These are phyloP conservation scores for Parietaria judaica DNA, from an alignment of 306 rosid species.

Conservation along the genomic window DNA sequence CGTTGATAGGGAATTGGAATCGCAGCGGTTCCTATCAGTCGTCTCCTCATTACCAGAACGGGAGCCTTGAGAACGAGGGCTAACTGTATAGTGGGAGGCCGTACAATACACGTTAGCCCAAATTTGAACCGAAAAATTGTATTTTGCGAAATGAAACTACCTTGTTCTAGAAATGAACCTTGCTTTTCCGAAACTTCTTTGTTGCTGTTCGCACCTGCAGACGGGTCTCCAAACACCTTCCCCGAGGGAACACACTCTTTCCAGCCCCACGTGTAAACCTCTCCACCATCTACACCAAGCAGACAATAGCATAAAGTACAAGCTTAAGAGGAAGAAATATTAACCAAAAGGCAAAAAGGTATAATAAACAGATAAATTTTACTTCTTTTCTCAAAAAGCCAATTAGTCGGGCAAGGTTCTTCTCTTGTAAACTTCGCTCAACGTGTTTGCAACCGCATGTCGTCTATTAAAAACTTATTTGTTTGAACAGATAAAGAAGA, in stretches of 20 bases:
- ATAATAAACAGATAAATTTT: not conserved
- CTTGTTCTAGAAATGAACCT: conserved; percentile 54
- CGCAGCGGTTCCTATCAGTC: conserved; percentile 26
- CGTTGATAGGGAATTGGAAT: conserved; percentile 53
- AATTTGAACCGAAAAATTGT: conserved; percentile 14
- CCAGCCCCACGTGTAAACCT: conserved; percentile 98
- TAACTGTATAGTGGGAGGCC: conserved; percentile 43
- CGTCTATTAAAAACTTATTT: conserved; percentile 5
- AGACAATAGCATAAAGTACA: conserved; percentile 2
- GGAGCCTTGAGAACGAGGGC: conserved; percentile 57
- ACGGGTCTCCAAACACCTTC: conserved; percentile 54
- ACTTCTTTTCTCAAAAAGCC: conserved; percentile 8
- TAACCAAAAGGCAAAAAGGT: not conserved
- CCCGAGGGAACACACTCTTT: conserved; percentile 97
- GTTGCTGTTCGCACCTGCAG: conserved; percentile 36
- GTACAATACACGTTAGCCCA: conserved; percentile 20
- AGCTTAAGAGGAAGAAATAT: not conserved
- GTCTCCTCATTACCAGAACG: conserved; percentile 37
- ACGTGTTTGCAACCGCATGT: conserved; percentile 10
- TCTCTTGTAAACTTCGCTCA: conserved; percentile 9
- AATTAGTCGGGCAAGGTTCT: conserved; percentile 8
- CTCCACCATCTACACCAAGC: conserved; percentile 50
- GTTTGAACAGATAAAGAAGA: not conserved
- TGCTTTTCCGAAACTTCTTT: conserved; percentile 56
- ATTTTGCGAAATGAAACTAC: conserved; percentile 25